Evolutionary conservation across 176 grass and related monocot species (phyloP), one percentile per base, ranked within the genome.

Genomic region (Oryza brachyantha): DNA sequence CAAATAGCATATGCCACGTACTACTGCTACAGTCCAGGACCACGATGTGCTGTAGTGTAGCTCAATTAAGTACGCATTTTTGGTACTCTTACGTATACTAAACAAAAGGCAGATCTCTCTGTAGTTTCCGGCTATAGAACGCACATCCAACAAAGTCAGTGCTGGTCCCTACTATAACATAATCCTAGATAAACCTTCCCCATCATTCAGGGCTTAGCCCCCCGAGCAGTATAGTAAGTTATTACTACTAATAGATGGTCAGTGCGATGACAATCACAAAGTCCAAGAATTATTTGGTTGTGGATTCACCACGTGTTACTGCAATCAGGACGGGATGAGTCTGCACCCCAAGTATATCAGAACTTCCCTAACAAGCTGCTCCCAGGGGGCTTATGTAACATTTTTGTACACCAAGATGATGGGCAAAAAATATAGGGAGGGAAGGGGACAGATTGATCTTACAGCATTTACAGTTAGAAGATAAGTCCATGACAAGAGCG

Each of bases 401-500:
- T 1, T 29, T 83, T 83, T 59, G 22, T 64, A 66, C 22, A 32
- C 22, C 8, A 35, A 68, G 59, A 21, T 37, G 61, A 25, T 8
- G 21, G 39, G 13, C 32, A 25, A 40, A 62, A 70, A 41, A 22
- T 62, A 27, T 16, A 70, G 27, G 10, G 10, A 21, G 11, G 28
- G 40, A 16, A 26, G 64, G 36, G 50, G 55, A 43, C 25, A 64
- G 70, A 29, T 61, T 81, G 34, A 42, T 72, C 65, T 57, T 87
- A 83, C 85, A 65, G 36, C 37, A 72, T 72, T 72, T 77, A 71
- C 66, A 83, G 19, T 71, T 22, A 73, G 61, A 58, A 21, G 13
- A n/a, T 40, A 55, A 40, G 50, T 29, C 57, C 57, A 72, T 35
- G 29, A 32, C 57, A 77, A 71, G 35, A 70, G 22, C 71, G 52